Evolutionary conservation across 2,329 filamentous ascomycete genomes (phyloP), one percentile per base, ranked within the genome.

Genomic region (Fonsecaea erecta): DNA sequence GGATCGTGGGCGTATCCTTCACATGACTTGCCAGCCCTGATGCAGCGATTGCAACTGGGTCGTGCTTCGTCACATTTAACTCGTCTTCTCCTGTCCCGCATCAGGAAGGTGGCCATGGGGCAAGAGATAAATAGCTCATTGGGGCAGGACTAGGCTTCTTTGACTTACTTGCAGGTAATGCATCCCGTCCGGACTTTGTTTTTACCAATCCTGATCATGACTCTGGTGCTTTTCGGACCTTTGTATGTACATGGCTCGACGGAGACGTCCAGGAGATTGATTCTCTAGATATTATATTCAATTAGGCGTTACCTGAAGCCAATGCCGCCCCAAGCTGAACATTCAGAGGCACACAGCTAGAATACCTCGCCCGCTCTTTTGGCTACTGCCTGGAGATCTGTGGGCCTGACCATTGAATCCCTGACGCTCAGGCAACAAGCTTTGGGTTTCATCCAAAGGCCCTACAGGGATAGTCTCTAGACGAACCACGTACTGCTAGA

Each of bases 31-130:
- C 73, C 72, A 12, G 73, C 74, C 40, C 71, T 73, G 24, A 69
- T 67, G 60, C 74, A 75, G 43, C 70, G 67, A 30, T 56, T 30
- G 63, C 73, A 75, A 16, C 35, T 62, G 12, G 74, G 74, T 2
- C 66, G 70, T 8, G 63, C 67, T 60, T 75, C 74, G 59, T 73
- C 73, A 53, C 74, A 75, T 66, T 75, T 75, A 26, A 75, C 68
- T 21, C 62, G 53, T 43, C 68, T 56, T 3, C 55, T 54, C 51
- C 67, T 69, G 18, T 16, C 4, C 18, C 8, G 51, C 35, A 30
- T 56, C 37, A 48, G 30, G 8, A 57, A 30, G 21, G 21, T 51
- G 26, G n/a, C 18, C 9, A 48, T 48, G 43, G 3, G 2, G 43
- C 43, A 48, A 24, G 24, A 34, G n/a, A 8, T 30, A 30, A n/a